These are phyloP conservation scores for Brassica juncea DNA, from an alignment of 345 rosid genomes.

Conservation along the genomic window DNA sequence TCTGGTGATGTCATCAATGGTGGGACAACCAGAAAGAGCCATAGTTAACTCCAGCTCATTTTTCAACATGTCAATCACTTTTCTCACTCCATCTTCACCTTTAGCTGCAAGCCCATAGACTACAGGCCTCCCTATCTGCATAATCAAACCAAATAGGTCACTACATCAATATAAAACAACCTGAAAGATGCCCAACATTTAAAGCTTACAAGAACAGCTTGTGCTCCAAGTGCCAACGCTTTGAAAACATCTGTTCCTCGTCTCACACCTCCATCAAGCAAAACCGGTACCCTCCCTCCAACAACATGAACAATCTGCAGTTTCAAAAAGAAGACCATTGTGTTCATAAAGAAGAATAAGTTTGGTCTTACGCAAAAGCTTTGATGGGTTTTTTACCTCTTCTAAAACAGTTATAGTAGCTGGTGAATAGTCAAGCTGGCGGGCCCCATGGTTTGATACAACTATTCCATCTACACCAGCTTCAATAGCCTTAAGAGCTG, in stretches of 20 bases:
- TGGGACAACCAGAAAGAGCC: slow-evolving; percentile 85
- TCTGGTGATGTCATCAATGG: slow-evolving; percentile 59
- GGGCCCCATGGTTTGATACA: slow-evolving; percentile 83
- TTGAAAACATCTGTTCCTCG: slow-evolving; percentile 88
- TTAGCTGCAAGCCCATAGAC: slow-evolving; percentile 71
- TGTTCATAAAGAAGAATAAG: not conserved
- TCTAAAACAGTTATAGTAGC: slow-evolving; percentile 69
- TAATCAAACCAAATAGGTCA: slow-evolving; percentile 7
- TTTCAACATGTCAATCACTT: slow-evolving; percentile 69
- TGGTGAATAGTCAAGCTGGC: slow-evolving; percentile 72
- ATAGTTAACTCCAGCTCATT: slow-evolving; percentile 73
- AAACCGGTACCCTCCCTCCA: slow-evolving; percentile 69
- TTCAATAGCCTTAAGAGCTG: slow-evolving; percentile 76
- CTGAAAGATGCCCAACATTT: not conserved
- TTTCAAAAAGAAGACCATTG: not conserved
- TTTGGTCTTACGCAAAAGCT: not conserved
- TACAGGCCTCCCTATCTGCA: slow-evolving; percentile 91
- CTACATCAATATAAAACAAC: not conserved
- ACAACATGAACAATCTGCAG: slow-evolving; percentile 73
- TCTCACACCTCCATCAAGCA: slow-evolving; percentile 82
- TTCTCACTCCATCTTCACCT: slow-evolving; percentile 68
- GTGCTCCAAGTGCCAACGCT: slow-evolving; percentile 85
- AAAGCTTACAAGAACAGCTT: slow-evolving; percentile 75
- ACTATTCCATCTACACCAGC: slow-evolving; percentile 68
- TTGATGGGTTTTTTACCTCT: slow-evolving; percentile 50